Percentiles rank a stretch among this genome's conserved stretches.
Evolutionary conservation across 2,329 filamentous ascomycete species (phyloP).

Genomic region (Phoma sp.): DNA sequence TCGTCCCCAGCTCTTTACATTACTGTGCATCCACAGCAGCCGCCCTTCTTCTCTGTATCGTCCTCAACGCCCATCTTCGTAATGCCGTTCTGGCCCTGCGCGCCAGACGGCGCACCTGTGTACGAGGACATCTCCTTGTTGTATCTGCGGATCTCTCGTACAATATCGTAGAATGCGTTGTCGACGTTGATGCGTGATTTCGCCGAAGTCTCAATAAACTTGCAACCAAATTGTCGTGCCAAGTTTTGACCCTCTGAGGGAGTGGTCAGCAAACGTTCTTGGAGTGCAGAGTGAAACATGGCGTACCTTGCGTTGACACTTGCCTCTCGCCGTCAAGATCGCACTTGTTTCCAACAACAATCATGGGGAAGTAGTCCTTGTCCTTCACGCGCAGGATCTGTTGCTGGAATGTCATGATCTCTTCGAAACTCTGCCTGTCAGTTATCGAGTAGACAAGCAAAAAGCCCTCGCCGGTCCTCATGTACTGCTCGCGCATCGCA

Average conservation of each 20-base stretch:
- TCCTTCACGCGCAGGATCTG: slow-evolving; percentile 98
- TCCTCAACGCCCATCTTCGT: slow-evolving; percentile 83
- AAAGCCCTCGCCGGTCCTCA: slow-evolving; percentile 98
- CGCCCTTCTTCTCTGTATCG: slow-evolving; percentile 71
- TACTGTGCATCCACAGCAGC: slow-evolving; percentile 88
- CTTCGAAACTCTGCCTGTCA: slow-evolving; percentile 95
- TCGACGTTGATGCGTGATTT: slow-evolving; percentile 99
- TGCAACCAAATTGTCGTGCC: slow-evolving; percentile 89
- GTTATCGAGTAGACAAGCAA: slow-evolving; percentile 98
- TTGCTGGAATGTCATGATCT: slow-evolving; percentile 98
- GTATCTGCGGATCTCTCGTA: slow-evolving; percentile 96
- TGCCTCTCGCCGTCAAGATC: slow-evolving; percentile 93
- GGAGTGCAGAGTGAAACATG: slow-evolving; percentile 12
- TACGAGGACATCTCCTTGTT: slow-evolving; percentile 98
- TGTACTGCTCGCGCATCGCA: slow-evolving; percentile 99
- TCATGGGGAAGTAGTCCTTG: slow-evolving; percentile 99
- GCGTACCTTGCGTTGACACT: slow-evolving; percentile 87
- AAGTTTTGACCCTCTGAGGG: slow-evolving; percentile 85
- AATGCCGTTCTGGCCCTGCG: slow-evolving; percentile 61
- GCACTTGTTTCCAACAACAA: slow-evolving; percentile 98
- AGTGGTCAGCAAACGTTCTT: slow-evolving; percentile 27
- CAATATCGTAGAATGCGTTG: slow-evolving; percentile 97
- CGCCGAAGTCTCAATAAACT: slow-evolving; percentile 98
- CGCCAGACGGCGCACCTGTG: slow-evolving; percentile 69
- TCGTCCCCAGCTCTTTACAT: slow-evolving; percentile 66